Conservation (phyloP, 2,329 filamentous ascomycete genomes). For the Alternaria conjuncta region DNA sequence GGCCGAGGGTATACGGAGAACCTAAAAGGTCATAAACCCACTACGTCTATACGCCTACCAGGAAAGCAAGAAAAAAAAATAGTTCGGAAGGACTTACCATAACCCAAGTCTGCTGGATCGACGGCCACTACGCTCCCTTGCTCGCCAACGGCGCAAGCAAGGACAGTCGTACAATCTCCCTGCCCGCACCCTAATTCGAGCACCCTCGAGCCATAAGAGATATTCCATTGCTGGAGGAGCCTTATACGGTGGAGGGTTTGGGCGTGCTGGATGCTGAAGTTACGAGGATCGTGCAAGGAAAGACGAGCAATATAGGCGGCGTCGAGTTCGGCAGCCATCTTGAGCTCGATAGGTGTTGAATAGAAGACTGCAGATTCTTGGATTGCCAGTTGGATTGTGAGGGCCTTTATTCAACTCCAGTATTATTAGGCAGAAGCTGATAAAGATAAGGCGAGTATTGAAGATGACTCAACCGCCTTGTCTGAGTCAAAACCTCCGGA, state of each 20-base stretch:
- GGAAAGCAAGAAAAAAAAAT: not conserved
- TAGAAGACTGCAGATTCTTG: not conserved
- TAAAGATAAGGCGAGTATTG: not conserved
- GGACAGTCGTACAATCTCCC: slow-evolving; percentile 62
- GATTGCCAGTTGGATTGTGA: not conserved
- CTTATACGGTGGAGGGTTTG: slow-evolving; percentile 33
- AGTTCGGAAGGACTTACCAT: slow-evolving; percentile 43
- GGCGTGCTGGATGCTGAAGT: slow-evolving; percentile 24
- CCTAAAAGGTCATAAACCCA: slow-evolving; percentile 11
- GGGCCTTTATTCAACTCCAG: not conserved
- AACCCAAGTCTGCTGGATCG: slow-evolving; percentile 60
- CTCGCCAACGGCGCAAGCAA: slow-evolving; percentile 58
- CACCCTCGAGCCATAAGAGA: slow-evolving; percentile 49
- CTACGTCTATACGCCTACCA: slow-evolving; percentile 3
- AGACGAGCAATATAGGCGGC: slow-evolving; percentile 20
- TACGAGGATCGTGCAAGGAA: slow-evolving; percentile 23
- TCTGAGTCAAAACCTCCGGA: not conserved
- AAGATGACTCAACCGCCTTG: not conserved
- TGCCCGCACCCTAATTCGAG: slow-evolving; percentile 68
- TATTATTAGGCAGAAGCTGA: not conserved
- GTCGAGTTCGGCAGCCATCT: slow-evolving; percentile 19
- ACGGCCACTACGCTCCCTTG: slow-evolving; percentile 55
- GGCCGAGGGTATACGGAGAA: slow-evolving; percentile 55
- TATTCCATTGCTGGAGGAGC: slow-evolving; percentile 29
- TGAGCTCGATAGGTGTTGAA: not conserved